These are phyloP conservation scores for Piper longum DNA, from an alignment of 164 flowering plant species.

Conservation along the genomic window DNA sequence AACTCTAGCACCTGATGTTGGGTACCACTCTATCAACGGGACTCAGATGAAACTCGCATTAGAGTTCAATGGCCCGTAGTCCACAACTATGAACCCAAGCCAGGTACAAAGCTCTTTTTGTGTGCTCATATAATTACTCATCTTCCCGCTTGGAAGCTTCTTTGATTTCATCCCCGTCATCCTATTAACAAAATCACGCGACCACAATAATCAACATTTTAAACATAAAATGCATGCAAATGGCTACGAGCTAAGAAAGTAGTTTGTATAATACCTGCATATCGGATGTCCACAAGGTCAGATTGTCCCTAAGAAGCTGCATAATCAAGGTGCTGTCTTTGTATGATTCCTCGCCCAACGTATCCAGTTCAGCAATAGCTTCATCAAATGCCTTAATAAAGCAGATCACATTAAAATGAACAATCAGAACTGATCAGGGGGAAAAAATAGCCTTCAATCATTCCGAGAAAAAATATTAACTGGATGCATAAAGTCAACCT, in stretches of 20 bases:
- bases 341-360: slow-evolving; percentile 4
- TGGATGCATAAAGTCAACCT: slow-evolving; percentile 20
- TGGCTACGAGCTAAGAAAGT: too few relatives aligned
- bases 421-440: too few relatives aligned
- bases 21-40: too few relatives aligned
- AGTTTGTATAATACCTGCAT: not conserved
- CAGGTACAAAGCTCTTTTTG: slow-evolving; percentile 1
- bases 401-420: not conserved
- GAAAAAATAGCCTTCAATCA: too few relatives aligned
- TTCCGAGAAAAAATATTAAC: not conserved
- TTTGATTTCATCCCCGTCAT: slow-evolving; percentile 49
- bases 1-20: too few relatives aligned
- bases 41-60: too few relatives aligned
- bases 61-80: too few relatives aligned
- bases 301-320: too few relatives aligned
- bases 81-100: not conserved
- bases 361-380: slow-evolving; percentile 8
- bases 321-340: too few relatives aligned
- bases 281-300: not conserved
- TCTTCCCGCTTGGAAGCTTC: slow-evolving; percentile 59
- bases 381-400: slow-evolving; percentile 7
- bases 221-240: too few relatives aligned
- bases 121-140: not conserved
- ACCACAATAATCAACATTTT: too few relatives aligned
- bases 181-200: not conserved